Percentiles rank a stretch among this genome's conserved stretches.
phyloP scores from a whole-genome alignment of 2,329 filamentous ascomycete species.

The Incumbomyces lentus region DNA sequence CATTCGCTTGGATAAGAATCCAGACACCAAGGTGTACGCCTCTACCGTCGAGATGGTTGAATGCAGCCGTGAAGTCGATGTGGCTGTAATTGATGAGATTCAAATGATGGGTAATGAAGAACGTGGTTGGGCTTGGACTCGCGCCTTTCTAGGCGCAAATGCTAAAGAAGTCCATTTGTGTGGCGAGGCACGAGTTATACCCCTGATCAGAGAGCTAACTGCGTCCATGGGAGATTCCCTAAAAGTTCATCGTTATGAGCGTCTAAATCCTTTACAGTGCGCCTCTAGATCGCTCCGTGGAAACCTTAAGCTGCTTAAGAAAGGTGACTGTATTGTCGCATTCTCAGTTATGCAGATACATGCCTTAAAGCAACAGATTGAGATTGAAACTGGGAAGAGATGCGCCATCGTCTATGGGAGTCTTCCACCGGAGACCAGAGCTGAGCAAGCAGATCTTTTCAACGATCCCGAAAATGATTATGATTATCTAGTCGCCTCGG shows the following conservation, averaged over 20 bases:
- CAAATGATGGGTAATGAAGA: constrained; percentile 81
- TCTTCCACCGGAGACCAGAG: constrained; percentile 82
- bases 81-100: constrained; percentile 95
- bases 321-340: constrained; percentile 81
- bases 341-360: constrained; percentile 81
- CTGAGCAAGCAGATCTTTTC: constrained; percentile 83
- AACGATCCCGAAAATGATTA: constrained; percentile 95
- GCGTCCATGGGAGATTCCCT: constrained; percentile 72
- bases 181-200: constrained; percentile 74
- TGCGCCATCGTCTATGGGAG: constrained; percentile 91
- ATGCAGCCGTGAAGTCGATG: constrained; percentile 54
- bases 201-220: constrained; percentile 67
- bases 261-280: constrained; percentile 66
- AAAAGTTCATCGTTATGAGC: constrained; percentile 69
- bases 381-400: constrained; percentile 61
- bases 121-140: constrained; percentile 90
- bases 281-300: constrained; percentile 54
- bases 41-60: constrained; percentile 92
- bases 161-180: constrained; percentile 88
- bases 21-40: constrained; percentile 51
- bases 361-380: constrained; percentile 65
- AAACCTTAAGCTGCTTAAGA: constrained; percentile 57
- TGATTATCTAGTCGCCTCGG: constrained; percentile 84
- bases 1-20: constrained; percentile 55
- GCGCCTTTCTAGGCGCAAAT: constrained; percentile 75